Evolutionary conservation across 2,329 filamentous ascomycete genomes (phyloP).

Genomic region (Ophiostoma sp.): DNA sequence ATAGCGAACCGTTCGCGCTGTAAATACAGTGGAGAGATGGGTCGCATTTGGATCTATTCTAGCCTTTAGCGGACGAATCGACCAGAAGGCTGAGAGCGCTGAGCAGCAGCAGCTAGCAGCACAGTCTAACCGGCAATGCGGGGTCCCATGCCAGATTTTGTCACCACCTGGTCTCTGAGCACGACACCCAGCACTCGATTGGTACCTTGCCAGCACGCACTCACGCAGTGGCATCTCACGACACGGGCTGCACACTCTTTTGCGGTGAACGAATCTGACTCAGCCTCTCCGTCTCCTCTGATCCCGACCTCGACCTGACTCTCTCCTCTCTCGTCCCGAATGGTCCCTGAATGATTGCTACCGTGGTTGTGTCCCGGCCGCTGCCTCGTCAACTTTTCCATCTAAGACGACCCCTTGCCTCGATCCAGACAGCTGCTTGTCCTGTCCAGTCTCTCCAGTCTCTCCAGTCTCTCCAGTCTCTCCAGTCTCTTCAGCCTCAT

Average conservation of each 20-base stretch:
- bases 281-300: neutral
- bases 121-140: neutral
- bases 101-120: neutral
- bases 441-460: no score
- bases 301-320: neutral
- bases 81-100: neutral
- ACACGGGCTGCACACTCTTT: neutral
- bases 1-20: no score
- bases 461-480: no score
- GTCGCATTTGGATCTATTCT: slow-evolving; percentile 12
- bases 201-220: no score
- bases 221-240: neutral
- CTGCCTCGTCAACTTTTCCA: neutral
- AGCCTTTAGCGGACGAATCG: neutral
- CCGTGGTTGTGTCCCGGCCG: slow-evolving; percentile 10
- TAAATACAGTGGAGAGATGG: no score
- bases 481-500: neutral
- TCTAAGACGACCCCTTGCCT: no score
- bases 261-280: neutral
- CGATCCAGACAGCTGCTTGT: no score
- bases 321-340: neutral
- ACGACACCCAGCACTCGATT: neutral
- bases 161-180: neutral
- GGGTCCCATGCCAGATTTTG: slow-evolving; percentile 11
- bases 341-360: slow-evolving; percentile 9